Conservation (phyloP, 2,329 filamentous ascomycete genomes). For the Fusarium secorum region DNA sequence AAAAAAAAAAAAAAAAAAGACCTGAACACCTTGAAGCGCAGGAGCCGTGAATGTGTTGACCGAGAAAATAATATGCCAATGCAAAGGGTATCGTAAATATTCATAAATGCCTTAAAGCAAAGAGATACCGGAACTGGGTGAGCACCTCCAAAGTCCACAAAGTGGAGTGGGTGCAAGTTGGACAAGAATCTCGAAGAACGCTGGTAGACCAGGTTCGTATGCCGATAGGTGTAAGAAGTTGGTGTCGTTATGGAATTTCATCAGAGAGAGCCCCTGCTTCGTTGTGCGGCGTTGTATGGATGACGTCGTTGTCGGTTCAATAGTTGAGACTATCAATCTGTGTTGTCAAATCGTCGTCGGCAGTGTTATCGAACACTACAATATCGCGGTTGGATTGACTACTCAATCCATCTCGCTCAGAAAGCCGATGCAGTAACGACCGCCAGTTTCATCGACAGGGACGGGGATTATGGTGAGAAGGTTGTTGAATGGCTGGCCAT, state of each 20-base stretch:
- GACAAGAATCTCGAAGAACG: background rate
- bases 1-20: too few species aligned
- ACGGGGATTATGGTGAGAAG: conserved; percentile 87
- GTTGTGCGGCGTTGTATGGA: background rate
- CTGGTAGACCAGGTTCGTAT: background rate
- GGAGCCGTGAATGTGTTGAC: background rate
- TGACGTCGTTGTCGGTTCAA: background rate
- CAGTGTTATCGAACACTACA: background rate
- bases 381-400: background rate
- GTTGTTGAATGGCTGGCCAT: conserved; percentile 82
- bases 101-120: conserved; percentile 32
- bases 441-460: conserved; percentile 68
- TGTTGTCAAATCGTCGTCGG: background rate
- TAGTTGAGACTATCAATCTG: background rate
- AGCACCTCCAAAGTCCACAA: background rate
- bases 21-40: conserved; percentile 36
- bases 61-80: background rate
- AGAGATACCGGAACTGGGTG: conserved; percentile 10
- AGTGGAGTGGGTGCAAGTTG: background rate
- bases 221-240: background rate
- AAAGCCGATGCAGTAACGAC: conserved; percentile 82
- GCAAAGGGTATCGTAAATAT: conserved; percentile 32
- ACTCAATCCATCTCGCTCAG: conserved; percentile 69
- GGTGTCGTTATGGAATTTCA: background rate
- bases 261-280: too few species aligned